Evolutionary conservation across 2,329 filamentous ascomycete species (phyloP).

Genomic region (Aspergillus hortae): DNA sequence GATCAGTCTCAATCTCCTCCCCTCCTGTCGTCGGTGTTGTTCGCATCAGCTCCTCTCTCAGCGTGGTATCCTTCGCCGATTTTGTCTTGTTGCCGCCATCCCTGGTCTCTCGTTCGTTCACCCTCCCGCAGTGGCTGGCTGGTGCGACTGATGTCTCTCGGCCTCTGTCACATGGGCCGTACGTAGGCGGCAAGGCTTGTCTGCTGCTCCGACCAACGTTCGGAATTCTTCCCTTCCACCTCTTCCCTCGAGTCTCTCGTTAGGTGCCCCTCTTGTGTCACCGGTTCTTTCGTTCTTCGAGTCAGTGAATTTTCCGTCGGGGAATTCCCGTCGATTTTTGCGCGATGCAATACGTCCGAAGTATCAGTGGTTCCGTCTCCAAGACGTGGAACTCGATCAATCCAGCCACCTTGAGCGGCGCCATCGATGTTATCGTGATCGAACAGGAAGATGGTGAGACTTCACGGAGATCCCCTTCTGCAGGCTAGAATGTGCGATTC

Average conservation of each 20-base stretch:
- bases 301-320: background rate
- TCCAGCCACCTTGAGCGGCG: slow-evolving; percentile 91
- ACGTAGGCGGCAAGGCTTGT: slow-evolving; percentile 30
- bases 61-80: background rate
- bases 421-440: slow-evolving; percentile 98
- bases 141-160: slow-evolving; percentile 4
- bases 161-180: slow-evolving; percentile 34
- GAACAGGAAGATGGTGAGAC: slow-evolving; percentile 83
- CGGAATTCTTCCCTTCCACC: slow-evolving; percentile 15
- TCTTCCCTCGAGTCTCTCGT: slow-evolving; percentile 13
- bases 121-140: background rate
- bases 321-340: slow-evolving; percentile 8
- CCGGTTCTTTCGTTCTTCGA: background rate
- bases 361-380: slow-evolving; percentile 89
- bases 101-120: background rate
- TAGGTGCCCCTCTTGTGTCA: slow-evolving; percentile 13
- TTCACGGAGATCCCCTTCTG: background rate
- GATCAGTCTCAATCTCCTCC: no score
- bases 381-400: slow-evolving; percentile 99
- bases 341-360: slow-evolving; percentile 95
- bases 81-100: background rate
- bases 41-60: no score
- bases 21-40: no score
- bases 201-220: slow-evolving; percentile 5
- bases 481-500: background rate